Evolutionary conservation across 176 grass and related monocot species (phyloP), one percentile per base, ranked within the genome.

Genomic region (Tillandsia leiboldiana): DNA sequence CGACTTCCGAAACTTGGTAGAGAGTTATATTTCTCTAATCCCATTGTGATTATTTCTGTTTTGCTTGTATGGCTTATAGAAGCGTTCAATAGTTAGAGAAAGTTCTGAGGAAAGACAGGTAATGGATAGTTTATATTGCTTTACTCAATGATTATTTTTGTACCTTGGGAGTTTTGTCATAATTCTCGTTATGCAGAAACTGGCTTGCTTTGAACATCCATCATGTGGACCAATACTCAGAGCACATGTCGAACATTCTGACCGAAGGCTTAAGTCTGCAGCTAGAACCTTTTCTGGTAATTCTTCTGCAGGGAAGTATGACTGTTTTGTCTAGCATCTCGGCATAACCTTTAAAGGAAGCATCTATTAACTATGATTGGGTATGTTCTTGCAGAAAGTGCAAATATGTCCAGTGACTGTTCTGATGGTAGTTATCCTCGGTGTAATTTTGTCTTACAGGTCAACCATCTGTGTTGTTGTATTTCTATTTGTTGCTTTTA

Each of bases 21-120:
- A 42, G 5, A 42, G 33, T 42, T 42, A 42, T 6, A 42, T 42
- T 42, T 42, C 33, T 42, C 33, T 42, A 59, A 22, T 15, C 9
- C 54, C 54, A 59, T 17, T 18, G 14, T 59, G 54, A 59, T 9
- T 59, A 18, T 17, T 59, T 22, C 9, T 59, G 14, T 69, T 64
- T 29, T 73, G 10, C 62, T 56, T 56, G 27, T 80, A 80, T 84
- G 69, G 71, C 18, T 72, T 78, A 50, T 78, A 96, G 70, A 71
- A 91, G 68, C 64, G 65, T 68, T 70, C 81, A 70, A 76, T 83
- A 82, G 71, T 77, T 53, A 70, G 74, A 48, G 67, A 75, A 63
- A 73, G 42, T 70, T 83, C 24, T 22, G 75, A 89, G 81, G 78
- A 89, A 76, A 91, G 67, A 91, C 83, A 87, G 66, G 92, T 96